phyloP scores from a whole-genome alignment of 1,284 basidiomycete species.

The Cutaneotrichosporon cyanovorans region DNA sequence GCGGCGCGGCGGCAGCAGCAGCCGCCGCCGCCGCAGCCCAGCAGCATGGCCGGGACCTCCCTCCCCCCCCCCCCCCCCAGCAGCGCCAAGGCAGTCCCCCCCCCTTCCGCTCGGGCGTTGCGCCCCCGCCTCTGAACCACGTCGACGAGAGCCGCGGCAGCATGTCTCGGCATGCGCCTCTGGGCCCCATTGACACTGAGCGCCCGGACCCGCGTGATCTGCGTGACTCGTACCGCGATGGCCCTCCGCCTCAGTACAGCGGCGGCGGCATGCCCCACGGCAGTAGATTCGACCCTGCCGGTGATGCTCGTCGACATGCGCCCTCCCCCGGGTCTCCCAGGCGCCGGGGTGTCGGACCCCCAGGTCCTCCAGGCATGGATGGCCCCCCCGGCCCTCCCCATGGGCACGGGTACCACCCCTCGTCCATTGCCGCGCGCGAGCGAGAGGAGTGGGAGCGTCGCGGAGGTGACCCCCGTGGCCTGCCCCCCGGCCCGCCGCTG shows the following conservation, averaged over 20 bases:
- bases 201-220: conserved; percentile 44
- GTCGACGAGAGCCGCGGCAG: conserved; percentile 40
- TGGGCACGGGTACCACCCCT: conserved; percentile 3
- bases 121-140: conserved; percentile 37
- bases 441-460: conserved; percentile 41
- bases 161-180: conserved; percentile 54
- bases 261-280: background rate
- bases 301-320: conserved; percentile 23
- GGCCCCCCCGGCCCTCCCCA: background rate
- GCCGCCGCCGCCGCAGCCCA: conserved; percentile 12
- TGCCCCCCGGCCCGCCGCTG: conserved; percentile 19
- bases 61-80: conserved; percentile 25
- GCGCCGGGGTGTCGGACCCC: conserved; percentile 14
- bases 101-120: conserved; percentile 41
- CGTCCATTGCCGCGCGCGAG: conserved; percentile 18
- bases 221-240: conserved; percentile 17
- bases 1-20: conserved; percentile 8
- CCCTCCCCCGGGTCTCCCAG: conserved; percentile 32
- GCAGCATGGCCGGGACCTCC: conserved; percentile 30
- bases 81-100: conserved; percentile 16
- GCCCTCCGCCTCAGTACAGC: conserved; percentile 8
- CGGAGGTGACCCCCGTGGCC: conserved; percentile 34
- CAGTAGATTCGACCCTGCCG: conserved; percentile 27
- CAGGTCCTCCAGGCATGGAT: background rate
- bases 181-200: conserved; percentile 78